Conservation (phyloP, 2,329 filamentous ascomycete genomes). For the Colletotrichum noveboracense region DNA sequence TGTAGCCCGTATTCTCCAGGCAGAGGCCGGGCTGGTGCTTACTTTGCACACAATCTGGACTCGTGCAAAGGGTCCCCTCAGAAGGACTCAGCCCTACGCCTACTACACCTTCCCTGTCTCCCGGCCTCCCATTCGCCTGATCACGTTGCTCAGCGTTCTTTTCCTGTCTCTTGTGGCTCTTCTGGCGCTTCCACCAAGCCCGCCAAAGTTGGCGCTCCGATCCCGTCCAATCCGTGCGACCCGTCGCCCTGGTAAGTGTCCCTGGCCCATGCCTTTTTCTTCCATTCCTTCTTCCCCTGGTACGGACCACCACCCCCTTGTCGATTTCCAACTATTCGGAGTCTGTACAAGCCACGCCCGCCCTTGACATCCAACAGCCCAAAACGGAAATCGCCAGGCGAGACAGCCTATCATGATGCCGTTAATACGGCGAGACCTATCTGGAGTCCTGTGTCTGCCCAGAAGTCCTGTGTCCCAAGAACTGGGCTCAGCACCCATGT, state of each 20-base stretch:
- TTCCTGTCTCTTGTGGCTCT: neutral
- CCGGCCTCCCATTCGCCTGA: neutral
- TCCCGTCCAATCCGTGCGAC: slow-evolving; percentile 7
- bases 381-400: slow-evolving; percentile 3
- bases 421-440: neutral
- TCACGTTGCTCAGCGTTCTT: neutral
- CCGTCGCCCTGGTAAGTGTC: slow-evolving; percentile 10
- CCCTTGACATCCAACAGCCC: neutral
- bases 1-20: neutral
- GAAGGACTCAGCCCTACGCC: slow-evolving; percentile 14
- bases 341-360: slow-evolving; percentile 12
- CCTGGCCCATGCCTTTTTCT: neutral
- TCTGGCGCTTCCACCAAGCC: slow-evolving; percentile 3
- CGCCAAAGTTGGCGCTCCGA: neutral
- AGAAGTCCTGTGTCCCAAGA: neutral
- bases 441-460: neutral
- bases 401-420: neutral
- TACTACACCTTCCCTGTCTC: neutral
- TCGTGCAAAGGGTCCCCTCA: neutral
- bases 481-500: neutral
- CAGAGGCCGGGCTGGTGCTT: slow-evolving; percentile 17
- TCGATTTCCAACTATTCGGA: neutral
- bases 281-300: neutral
- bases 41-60: neutral
- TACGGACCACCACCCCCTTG: neutral